phyloP scores from a whole-genome alignment of 140 eudicot genomes.

The Stevia rebaudiana region DNA sequence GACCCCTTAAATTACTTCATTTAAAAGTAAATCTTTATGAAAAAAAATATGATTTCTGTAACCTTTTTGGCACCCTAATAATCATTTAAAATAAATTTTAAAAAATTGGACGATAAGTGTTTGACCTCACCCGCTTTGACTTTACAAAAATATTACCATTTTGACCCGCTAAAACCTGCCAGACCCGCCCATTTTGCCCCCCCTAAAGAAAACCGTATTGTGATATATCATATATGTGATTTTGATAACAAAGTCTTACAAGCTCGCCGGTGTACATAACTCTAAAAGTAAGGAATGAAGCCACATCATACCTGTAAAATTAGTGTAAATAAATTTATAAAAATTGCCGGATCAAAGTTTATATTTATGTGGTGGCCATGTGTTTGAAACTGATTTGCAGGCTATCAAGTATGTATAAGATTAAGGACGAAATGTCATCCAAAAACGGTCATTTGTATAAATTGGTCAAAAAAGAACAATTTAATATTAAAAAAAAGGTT shows the following conservation, averaged over 20 bases:
- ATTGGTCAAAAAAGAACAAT: neutral
- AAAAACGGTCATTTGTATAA: neutral
- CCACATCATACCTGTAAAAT: constrained; percentile 80
- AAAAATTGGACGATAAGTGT: neutral
- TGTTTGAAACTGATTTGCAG: neutral
- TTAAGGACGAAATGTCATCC: neutral
- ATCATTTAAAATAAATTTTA: neutral
- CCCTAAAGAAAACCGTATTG: neutral
- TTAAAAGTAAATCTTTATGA: neutral
- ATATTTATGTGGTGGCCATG: neutral
- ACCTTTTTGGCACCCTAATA: neutral
- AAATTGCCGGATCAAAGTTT: neutral
- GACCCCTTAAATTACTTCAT: neutral
- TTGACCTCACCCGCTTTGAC: neutral
- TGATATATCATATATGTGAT: neutral
- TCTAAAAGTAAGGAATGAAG: constrained; percentile 59
- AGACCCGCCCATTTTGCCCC: constrained; percentile 5
- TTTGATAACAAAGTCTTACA: constrained; percentile 43
- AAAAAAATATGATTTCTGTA: neutral
- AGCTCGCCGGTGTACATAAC: constrained; percentile 60
- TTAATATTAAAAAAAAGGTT: neutral
- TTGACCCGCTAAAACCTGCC: neutral
- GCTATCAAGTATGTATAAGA: neutral
- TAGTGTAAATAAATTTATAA: constrained; percentile 12
- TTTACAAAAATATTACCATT: neutral